These are phyloP conservation scores for Aureoboletus auriporus DNA, from an alignment of 768 basidiomycete species.

Conservation along the genomic window DNA sequence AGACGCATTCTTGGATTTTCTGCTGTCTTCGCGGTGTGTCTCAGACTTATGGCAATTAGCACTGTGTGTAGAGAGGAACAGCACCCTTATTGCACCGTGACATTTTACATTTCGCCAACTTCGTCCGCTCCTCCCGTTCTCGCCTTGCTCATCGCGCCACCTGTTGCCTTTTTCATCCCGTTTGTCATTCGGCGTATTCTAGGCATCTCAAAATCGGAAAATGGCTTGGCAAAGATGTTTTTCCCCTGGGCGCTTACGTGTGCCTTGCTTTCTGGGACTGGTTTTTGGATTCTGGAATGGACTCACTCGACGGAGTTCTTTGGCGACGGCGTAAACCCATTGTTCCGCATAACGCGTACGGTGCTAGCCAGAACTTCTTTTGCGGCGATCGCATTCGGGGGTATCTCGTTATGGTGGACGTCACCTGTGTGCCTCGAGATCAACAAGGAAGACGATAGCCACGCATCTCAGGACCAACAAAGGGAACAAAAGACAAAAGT, in stretches of 20 bases:
- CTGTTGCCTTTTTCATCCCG: conserved; percentile 55
- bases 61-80: conserved; percentile 96
- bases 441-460: conserved; percentile 24
- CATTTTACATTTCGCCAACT: conserved; percentile 79
- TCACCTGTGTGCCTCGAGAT: conserved; percentile 76
- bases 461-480: conserved; percentile 4
- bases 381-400: conserved; percentile 46
- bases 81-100: conserved; percentile 82
- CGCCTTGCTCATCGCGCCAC: conserved; percentile 56
- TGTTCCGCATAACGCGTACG: conserved; percentile 54
- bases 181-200: conserved; percentile 53
- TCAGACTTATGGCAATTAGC: conserved; percentile 73
- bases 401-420: conserved; percentile 64
- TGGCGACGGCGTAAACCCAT: conserved; percentile 36
- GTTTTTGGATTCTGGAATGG: conserved; percentile 84
- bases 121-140: conserved; percentile 59
- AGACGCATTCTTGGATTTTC: conserved; percentile 74
- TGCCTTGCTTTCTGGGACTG: conserved; percentile 53
- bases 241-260: conserved; percentile 56
- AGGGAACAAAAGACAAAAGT: conserved; percentile 40
- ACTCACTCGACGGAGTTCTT: conserved; percentile 52
- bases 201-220: conserved; percentile 65
- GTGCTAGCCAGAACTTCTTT: conserved; percentile 58
- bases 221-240: conserved; percentile 64
- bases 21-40: conserved; percentile 57